A percentile compares a stretch with the other conserved stretches of the same genome.
phyloP scores from a whole-genome alignment of 2,329 filamentous ascomycete species.

The Pseudopithomyces chartarum region DNA sequence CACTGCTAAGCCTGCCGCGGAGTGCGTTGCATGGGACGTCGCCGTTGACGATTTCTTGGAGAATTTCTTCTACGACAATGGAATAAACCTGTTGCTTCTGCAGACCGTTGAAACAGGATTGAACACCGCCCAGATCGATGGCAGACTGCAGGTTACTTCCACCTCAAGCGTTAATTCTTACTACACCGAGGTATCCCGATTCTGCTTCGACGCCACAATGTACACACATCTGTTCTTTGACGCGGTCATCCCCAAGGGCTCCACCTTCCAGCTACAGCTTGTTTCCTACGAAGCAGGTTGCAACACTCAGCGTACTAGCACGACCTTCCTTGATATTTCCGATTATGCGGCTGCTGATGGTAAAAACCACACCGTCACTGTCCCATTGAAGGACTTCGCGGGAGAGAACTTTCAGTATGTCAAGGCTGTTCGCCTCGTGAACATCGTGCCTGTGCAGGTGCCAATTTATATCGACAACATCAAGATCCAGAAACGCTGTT shows the following conservation, averaged over 20 bases:
- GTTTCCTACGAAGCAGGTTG: constrained; percentile 6
- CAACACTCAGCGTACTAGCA: background rate
- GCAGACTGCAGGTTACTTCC: background rate
- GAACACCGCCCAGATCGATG: background rate
- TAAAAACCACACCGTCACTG: constrained; percentile 8
- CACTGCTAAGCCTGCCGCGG: constrained; percentile 4
- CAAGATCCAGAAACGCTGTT: constrained; percentile 12
- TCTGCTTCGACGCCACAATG: constrained; percentile 9
- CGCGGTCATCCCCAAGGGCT: constrained; percentile 3
- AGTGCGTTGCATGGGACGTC: constrained; percentile 11
- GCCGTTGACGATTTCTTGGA: constrained; percentile 11
- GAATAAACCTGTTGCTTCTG: constrained; percentile 8
- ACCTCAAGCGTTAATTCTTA: constrained; percentile 7
- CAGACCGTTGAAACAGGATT: background rate
- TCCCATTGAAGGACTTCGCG: constrained; percentile 7
- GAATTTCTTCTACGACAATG: constrained; percentile 7
- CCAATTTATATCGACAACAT: constrained; percentile 12
- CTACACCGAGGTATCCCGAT: constrained; percentile 10
- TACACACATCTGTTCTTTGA: constrained; percentile 13
- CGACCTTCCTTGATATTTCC: constrained; percentile 4
- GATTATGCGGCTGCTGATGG: constrained; percentile 10
- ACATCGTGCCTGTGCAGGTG: constrained; percentile 6
- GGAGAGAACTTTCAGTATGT: constrained; percentile 5
- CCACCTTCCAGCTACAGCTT: constrained; percentile 6
- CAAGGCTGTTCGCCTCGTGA: constrained; percentile 6